Evolutionary conservation across 2,329 filamentous ascomycete species (phyloP).

Genomic region (Diatrype stigma): DNA sequence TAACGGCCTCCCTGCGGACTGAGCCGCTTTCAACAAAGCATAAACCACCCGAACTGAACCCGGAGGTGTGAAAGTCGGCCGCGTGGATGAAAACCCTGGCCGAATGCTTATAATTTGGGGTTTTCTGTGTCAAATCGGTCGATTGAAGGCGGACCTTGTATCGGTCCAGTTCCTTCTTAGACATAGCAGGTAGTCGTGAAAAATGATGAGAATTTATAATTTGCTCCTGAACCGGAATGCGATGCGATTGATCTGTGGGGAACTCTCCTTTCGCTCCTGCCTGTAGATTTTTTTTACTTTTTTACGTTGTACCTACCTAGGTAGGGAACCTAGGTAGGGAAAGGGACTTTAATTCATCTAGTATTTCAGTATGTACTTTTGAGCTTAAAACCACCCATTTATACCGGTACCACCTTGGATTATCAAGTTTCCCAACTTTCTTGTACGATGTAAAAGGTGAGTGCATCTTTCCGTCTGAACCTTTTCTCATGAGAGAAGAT

Average conservation of each 20-base stretch:
- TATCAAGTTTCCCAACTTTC: neutral
- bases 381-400: too few species aligned
- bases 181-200: neutral
- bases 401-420: neutral
- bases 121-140: constrained; percentile 26
- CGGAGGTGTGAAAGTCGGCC: constrained; percentile 23
- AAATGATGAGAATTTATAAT: neutral
- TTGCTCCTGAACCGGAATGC: neutral
- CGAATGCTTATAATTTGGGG: constrained; percentile 27
- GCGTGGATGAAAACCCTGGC: constrained; percentile 30
- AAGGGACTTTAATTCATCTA: too few species aligned
- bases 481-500: too few species aligned
- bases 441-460: neutral
- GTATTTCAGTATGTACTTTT: too few species aligned
- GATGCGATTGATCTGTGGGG: too few species aligned
- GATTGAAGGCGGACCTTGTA: constrained; percentile 28
- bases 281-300: too few species aligned
- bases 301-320: neutral
- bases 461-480: neutral
- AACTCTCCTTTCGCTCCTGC: too few species aligned
- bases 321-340: too few species aligned
- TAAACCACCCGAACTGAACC: constrained; percentile 22
- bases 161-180: constrained; percentile 8
- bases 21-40: constrained; percentile 36
- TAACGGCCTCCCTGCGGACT: constrained; percentile 40